Evolutionary conservation across 306 rosid genomes (phyloP), one percentile per base, ranked within the genome.

Genomic region (apple (Malus domestica)): DNA sequence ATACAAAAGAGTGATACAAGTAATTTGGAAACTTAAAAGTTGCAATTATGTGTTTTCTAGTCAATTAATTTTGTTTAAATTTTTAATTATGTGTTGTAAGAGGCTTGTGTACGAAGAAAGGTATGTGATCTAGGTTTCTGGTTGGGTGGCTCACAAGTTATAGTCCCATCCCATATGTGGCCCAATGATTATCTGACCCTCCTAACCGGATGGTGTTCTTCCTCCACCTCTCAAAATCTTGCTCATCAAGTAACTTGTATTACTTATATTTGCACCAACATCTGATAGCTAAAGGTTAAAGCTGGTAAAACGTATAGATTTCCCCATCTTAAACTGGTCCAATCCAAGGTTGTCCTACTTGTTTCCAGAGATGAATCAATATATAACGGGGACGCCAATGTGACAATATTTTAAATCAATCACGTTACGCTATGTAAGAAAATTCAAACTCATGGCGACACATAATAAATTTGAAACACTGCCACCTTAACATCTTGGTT

Each of bases 201-300:
- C 71, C 71, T 80, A 68, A 80, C 79, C 27, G 35, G 71, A 74
- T 74, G 76, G 79, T 80, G 72, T 67, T 74, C 61, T 74, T 74
- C 78, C 71, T 68, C 64, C 71, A 58, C 38, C 54, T 58, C 51
- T 54, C 44, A 35, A 55, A 67, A 73, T 52, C 69, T 72, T 67
- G 42, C 10, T 57, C 13, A 42, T 20, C 19, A 79, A 66, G 74
- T 57, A 29, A 73, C 35, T 38, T 10, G 25, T n/a, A 4, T 65
- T 55, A 29, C 10, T 57, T 18, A 55, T 38, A 3, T 29, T 19
- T 8, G 32, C 63, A 46, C 38, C 64, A 35, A 33, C 19, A 15
- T 78, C 12, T 52, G 71, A 78, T 54, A 65, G 63, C 25, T 61
- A 52, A 52, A 14, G 20, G 20, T 25, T 32, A 61, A 23, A 60